Evolutionary conservation across 1,284 basidiomycete genomes (phyloP), one percentile per base, ranked within the genome.

Genomic region (Cryptococcus sp.): DNA sequence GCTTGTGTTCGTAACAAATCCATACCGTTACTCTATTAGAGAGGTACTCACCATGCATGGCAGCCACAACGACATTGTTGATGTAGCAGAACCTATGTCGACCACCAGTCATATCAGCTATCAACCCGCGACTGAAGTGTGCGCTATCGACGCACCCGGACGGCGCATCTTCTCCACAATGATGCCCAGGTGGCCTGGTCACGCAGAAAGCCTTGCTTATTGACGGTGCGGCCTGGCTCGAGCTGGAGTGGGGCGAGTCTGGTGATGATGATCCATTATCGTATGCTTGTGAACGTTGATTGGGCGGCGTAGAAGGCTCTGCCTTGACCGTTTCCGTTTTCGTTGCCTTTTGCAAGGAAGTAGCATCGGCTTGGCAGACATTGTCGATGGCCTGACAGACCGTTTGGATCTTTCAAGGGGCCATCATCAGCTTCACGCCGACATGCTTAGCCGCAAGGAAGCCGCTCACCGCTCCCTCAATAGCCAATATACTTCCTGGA

Each of bases 61-160:
- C 91, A 0, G 85, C 93, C 3, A 98, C 85, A 1, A 88, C 86
- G 0, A 94, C 90, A 70, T 98, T 98, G 72, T 98, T 97, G 42
- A 96, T 85, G 71, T 95, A 92, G 78, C 92, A 98, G 76, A 93
- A 94, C 0, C 76, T 76, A 50, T 17, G 17, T 56, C 13, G 27
- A 35, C 30, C 30, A 35, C 8, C 30, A 35, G 30, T 35, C 30
- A 35, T 5, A 13, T 35, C 30, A 35, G 30, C 30, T 35, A 35
- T 35, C 8, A 8, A 13, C 30, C 30, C 30, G 30, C 13, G 8
- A 35, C 2, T 13, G 30, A 35, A 35, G 8, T 35, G 22, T 17
- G 50, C 13, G n/a, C 19, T 27, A 8, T 11, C 38, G 47, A 48
- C 72, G 66, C 75, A 84, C 64, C 94, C 95, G 8, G 87, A 88